These are phyloP conservation scores for Mucor circinelloides DNA, from an alignment of 371 early-diverging fungal genomes.

Conservation along the genomic window DNA sequence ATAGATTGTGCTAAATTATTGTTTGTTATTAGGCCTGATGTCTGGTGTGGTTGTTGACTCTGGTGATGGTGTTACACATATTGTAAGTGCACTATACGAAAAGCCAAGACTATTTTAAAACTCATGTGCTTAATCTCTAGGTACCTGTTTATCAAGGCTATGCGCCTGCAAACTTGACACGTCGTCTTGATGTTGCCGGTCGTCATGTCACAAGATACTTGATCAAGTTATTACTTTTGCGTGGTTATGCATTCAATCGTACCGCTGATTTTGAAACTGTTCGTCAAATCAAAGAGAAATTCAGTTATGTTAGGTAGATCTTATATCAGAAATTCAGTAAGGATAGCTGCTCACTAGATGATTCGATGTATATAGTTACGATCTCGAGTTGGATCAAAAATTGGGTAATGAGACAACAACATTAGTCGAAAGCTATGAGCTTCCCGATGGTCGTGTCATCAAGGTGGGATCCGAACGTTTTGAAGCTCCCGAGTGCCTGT, in stretches of 20 bases:
- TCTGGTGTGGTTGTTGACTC: conserved; percentile 98
- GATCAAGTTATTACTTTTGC: conserved; percentile 89
- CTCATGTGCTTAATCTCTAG: conserved; percentile 16
- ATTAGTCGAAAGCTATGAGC: conserved; percentile 93
- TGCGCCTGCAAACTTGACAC: conserved; percentile 88
- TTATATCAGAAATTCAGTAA: background rate
- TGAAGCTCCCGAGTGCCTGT: conserved; percentile 97
- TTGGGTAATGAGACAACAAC: conserved; percentile 96
- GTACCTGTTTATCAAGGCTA: conserved; percentile 96
- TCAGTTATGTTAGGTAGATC: conserved; percentile 92
- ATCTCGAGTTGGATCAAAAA: conserved; percentile 91
- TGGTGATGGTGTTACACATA: conserved; percentile 98
- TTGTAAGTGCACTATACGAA: conserved; percentile 51
- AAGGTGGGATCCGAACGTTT: conserved; percentile 97
- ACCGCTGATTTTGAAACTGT: conserved; percentile 98
- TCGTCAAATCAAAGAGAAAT: conserved; percentile 93
- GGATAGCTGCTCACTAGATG: background rate
- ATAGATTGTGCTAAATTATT: background rate
- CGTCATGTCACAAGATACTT: conserved; percentile 96
- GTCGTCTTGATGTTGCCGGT: conserved; percentile 95
- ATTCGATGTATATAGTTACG: conserved; percentile 66
- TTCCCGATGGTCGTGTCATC: conserved; percentile 98
- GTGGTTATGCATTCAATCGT: conserved; percentile 96
- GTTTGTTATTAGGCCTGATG: conserved; percentile 66
- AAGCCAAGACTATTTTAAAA: background rate